These are phyloP conservation scores for Dinochytrium kinnereticum DNA, from an alignment of 371 early-diverging fungal species.

Conservation along the genomic window DNA sequence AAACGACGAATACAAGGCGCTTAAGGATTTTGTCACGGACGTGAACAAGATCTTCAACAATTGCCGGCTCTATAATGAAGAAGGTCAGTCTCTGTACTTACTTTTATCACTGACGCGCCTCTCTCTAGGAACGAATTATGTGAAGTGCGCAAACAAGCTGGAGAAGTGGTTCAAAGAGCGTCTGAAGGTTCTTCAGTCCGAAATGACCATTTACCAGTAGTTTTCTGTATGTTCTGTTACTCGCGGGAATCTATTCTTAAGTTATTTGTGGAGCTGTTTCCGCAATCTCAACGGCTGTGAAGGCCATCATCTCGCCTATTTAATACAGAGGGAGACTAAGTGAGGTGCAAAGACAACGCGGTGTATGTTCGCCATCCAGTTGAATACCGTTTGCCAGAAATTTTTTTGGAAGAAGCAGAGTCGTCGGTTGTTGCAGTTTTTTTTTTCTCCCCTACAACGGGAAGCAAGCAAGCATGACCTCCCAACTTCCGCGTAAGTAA, in stretches of 20 bases:
- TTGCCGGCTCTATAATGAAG: conserved; percentile 84
- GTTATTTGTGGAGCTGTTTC: no score
- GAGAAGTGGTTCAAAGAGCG: conserved; percentile 75
- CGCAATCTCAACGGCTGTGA: no score
- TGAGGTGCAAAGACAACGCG: no score
- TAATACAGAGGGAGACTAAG: no score
- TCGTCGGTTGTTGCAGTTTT: no score
- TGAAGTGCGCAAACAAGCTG: conserved; percentile 74
- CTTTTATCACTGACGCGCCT: background rate
- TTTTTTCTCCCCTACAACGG: no score
- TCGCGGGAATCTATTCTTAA: no score
- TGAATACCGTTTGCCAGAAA: no score
- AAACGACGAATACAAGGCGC: conserved; percentile 69
- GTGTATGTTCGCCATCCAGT: no score
- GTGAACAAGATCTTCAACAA: conserved; percentile 84
- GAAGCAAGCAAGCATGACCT: conserved; percentile 18
- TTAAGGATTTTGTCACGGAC: conserved; percentile 80
- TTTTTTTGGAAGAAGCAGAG: no score
- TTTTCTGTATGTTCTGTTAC: no score
- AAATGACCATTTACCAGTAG: conserved; percentile 22
- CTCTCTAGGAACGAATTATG: conserved; percentile 34
- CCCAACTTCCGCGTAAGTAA: conserved; percentile 19
- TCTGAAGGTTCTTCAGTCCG: conserved; percentile 36
- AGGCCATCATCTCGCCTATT: no score
- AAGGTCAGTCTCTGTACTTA: conserved; percentile 44